A percentile compares a stretch with the other conserved stretches of the same genome.
phyloP scores from a whole-genome alignment of 2,329 filamentous ascomycete species.

The Pseudopithomyces chartarum region DNA sequence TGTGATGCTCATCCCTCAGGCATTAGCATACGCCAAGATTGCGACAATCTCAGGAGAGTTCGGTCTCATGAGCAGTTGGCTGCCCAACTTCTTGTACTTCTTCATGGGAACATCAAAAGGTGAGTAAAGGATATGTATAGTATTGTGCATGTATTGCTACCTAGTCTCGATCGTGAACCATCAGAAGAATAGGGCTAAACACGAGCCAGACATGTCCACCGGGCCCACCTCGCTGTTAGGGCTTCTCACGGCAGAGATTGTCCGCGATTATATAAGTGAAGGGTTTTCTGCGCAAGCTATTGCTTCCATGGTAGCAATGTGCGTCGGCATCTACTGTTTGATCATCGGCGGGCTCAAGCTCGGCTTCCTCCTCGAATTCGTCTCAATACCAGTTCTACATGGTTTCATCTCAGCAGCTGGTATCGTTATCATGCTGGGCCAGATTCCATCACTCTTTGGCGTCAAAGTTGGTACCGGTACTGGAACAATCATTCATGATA shows the following conservation, averaged over 20 bases:
- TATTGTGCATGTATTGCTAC: not conserved
- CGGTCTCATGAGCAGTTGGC: conserved; percentile 90
- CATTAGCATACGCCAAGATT: conserved; percentile 95
- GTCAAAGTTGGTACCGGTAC: conserved; percentile 57
- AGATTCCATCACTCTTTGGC: conserved; percentile 66
- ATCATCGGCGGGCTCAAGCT: conserved; percentile 65
- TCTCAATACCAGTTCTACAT: conserved; percentile 66
- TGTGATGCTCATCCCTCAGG: conserved; percentile 84
- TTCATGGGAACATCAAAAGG: conserved; percentile 76
- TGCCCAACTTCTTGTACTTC: conserved; percentile 94
- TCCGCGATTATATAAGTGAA: conserved; percentile 58
- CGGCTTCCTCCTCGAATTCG: conserved; percentile 69
- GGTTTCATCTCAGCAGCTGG: conserved; percentile 71
- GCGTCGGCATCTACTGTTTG: conserved; percentile 66
- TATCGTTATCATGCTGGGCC: conserved; percentile 68
- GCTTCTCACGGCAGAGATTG: conserved; percentile 65
- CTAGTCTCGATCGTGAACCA: not conserved
- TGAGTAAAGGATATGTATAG: conserved; percentile 6
- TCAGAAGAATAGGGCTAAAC: conserved; percentile 40
- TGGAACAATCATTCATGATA: conserved; percentile 63
- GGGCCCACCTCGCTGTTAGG: conserved; percentile 69
- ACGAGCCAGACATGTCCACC: conserved; percentile 63
- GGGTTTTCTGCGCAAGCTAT: conserved; percentile 60
- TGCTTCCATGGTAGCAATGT: conserved; percentile 65
- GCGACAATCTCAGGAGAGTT: conserved; percentile 84